phyloP scores from a whole-genome alignment of 768 basidiomycete species.

The Rhizopogon vesiculosus region DNA sequence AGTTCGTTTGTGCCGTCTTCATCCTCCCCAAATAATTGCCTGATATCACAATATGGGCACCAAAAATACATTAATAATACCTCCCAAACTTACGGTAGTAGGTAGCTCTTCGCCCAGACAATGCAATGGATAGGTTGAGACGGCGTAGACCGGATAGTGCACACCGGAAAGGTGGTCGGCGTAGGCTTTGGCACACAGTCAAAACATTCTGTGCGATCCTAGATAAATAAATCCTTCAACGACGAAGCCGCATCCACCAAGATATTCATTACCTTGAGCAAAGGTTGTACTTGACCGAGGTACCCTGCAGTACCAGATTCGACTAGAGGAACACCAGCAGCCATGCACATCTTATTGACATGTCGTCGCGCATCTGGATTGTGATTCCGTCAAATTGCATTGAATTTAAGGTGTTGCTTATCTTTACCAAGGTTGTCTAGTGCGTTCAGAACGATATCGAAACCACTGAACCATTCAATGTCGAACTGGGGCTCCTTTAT shows the following conservation, averaged over 20 bases:
- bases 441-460: slow-evolving; percentile 93
- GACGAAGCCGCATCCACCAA: neutral
- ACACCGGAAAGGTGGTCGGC: slow-evolving; percentile 94
- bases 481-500: slow-evolving; percentile 93
- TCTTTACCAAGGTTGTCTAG: slow-evolving; percentile 81
- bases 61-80: neutral
- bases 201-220: slow-evolving; percentile 93
- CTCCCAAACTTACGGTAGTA: slow-evolving; percentile 65
- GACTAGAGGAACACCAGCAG: slow-evolving; percentile 83
- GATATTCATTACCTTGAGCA: slow-evolving; percentile 59
- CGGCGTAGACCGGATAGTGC: slow-evolving; percentile 95
- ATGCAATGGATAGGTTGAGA: slow-evolving; percentile 98
- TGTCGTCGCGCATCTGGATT: slow-evolving; percentile 85
- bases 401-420: neutral
- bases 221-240: neutral
- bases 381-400: neutral
- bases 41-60: slow-evolving; percentile 23
- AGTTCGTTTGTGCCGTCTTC: slow-evolving; percentile 78
- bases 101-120: slow-evolving; percentile 97
- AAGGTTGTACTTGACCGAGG: slow-evolving; percentile 93
- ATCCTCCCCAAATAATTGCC: slow-evolving; percentile 94
- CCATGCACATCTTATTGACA: slow-evolving; percentile 98
- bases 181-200: slow-evolving; percentile 93
- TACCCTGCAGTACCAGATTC: slow-evolving; percentile 98
- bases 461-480: slow-evolving; percentile 83